Evolutionary conservation across 352 stramenopile genomes (phyloP).

Genomic region (Phytophthora hybrid): DNA sequence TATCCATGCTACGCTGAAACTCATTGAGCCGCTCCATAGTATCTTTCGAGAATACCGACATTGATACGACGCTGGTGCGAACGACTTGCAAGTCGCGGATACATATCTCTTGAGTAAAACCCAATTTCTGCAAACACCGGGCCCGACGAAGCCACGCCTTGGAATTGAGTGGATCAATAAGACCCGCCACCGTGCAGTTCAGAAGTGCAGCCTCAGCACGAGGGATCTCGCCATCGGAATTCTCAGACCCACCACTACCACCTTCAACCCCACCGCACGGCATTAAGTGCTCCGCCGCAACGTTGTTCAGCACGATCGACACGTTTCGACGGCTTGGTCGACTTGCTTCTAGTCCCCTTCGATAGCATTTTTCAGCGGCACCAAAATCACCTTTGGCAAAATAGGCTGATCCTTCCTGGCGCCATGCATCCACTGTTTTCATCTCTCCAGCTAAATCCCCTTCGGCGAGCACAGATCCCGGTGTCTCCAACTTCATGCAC

Average conservation of each 20-base stretch:
- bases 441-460: not conserved
- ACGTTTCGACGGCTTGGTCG: conserved; percentile 4
- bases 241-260: not conserved
- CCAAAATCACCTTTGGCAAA: conserved; percentile 19
- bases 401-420: conserved; percentile 16
- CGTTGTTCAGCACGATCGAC: conserved; percentile 39
- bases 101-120: conserved; percentile 12
- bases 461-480: not conserved
- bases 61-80: conserved; percentile 4
- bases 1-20: conserved; percentile 14
- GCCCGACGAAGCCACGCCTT: conserved; percentile 42
- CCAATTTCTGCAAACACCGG: conserved; percentile 26
- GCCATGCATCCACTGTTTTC: conserved; percentile 22
- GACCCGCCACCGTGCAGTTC: conserved; percentile 38
- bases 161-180: conserved; percentile 36
- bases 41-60: not conserved
- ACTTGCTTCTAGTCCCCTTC: conserved; percentile 16
- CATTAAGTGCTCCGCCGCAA: conserved; percentile 32
- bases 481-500: conserved; percentile 17
- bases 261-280: not conserved
- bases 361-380: conserved; percentile 26
- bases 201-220: conserved; percentile 24
- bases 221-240: not conserved
- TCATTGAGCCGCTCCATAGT: conserved; percentile 10
- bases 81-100: conserved; percentile 20